phyloP scores from a whole-genome alignment of 352 stramenopile species.

The Phytophthora pini region DNA sequence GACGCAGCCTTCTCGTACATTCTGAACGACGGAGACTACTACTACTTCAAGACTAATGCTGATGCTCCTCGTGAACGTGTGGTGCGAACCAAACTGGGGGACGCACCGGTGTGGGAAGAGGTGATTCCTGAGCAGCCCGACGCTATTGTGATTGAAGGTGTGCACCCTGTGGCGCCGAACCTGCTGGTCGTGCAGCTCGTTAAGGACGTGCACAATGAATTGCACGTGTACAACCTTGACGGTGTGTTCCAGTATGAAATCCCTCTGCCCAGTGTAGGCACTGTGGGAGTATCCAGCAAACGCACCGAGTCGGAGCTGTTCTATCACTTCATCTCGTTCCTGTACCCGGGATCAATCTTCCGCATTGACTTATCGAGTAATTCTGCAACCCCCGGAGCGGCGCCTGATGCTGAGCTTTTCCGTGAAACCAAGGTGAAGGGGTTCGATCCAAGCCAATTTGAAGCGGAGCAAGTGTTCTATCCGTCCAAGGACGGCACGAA shows the following conservation, averaged over 20 bases:
- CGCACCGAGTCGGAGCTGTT: constrained; percentile 85
- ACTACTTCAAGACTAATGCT: constrained; percentile 90
- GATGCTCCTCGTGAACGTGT: constrained; percentile 84
- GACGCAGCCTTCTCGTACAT: constrained; percentile 86
- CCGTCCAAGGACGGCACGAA: constrained; percentile 94
- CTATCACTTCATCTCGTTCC: constrained; percentile 90
- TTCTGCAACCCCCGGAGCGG: constrained; percentile 8
- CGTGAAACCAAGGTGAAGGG: constrained; percentile 84
- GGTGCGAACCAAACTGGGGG: constrained; percentile 53
- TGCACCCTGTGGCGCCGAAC: constrained; percentile 69
- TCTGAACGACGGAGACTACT: constrained; percentile 86
- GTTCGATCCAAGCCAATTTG: constrained; percentile 82
- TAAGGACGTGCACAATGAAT: constrained; percentile 82
- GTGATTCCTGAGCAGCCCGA: constrained; percentile 84
- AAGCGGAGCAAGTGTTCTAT: constrained; percentile 89
- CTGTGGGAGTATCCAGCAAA: constrained; percentile 73
- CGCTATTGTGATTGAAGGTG: constrained; percentile 76
- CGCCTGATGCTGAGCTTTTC: constrained; percentile 58
- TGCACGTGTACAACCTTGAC: constrained; percentile 83
- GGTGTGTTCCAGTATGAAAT: constrained; percentile 83
- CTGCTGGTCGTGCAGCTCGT: constrained; percentile 81
- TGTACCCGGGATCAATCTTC: constrained; percentile 84
- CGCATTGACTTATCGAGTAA: constrained; percentile 64
- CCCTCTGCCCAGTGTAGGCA: constrained; percentile 68
- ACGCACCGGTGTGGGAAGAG: constrained; percentile 67